These are phyloP conservation scores for Coelastrella sp. DNA, from an alignment of 139 green algal species.

Conservation along the genomic window DNA sequence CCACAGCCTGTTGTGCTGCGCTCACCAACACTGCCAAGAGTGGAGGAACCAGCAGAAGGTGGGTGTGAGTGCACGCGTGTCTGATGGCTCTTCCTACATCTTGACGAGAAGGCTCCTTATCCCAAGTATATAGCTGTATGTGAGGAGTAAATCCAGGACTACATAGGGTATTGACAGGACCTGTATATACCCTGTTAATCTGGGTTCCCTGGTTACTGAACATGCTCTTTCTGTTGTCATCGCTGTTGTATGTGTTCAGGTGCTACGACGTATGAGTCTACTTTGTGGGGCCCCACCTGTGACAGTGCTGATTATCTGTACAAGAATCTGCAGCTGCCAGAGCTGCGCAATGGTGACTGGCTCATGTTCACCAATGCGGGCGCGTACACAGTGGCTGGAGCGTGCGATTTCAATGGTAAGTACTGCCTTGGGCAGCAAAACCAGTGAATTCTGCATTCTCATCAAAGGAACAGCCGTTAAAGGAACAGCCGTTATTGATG, in stretches of 20 bases:
- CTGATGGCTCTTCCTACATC: no score
- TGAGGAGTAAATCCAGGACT: no score
- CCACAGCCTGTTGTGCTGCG: conserved; percentile 49
- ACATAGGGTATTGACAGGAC: no score
- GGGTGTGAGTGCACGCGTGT: neutral
- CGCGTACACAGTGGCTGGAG: conserved; percentile 70
- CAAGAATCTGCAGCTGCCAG: conserved; percentile 75
- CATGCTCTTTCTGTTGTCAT: neutral
- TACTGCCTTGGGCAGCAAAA: neutral
- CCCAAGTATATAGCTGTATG: no score
- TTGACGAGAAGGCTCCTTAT: no score
- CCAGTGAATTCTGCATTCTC: neutral
- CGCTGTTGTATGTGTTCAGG: neutral
- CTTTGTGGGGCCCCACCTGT: conserved; percentile 89
- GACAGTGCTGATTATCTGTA: conserved; percentile 85
- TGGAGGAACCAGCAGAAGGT: neutral
- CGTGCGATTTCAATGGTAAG: conserved; percentile 87
- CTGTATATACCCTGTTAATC: no score
- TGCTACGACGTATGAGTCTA: conserved; percentile 51
- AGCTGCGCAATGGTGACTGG: conserved; percentile 89
- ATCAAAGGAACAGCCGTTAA: neutral
- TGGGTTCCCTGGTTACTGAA: no score
- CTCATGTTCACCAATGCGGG: conserved; percentile 89
- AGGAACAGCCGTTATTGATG: neutral
- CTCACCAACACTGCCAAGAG: conserved; percentile 43